Evolutionary conservation across 768 basidiomycete species (phyloP), one percentile per base, ranked within the genome.

Genomic region (Leccinum variicolor): DNA sequence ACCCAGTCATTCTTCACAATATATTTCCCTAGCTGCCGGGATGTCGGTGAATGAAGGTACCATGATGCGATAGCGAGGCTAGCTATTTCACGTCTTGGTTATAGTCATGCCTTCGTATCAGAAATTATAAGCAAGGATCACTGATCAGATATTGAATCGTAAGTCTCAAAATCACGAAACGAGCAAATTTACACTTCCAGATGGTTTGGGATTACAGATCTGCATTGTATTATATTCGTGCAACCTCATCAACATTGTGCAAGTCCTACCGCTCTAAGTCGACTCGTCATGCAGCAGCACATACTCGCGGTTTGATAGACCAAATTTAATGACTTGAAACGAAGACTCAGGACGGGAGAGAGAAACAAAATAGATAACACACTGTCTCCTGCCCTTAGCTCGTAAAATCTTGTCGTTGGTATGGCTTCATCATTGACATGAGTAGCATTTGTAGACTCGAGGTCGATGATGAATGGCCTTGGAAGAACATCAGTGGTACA

Each of bases 361-460:
- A 41, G 34, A 21, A 41, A 45, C 43, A 21, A 19, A 45, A 41
- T 6, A 58, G 9, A n/a, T 29, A 7, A 56, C 87, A 55, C 57
- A 94, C 93, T 87, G 72, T 96, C 94, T 25, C 84, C 80, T 19
- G 81, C 75, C 71, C 81, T 86, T 52, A 96, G 75, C 71, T 96
- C 94, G 68, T 88, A 95, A 71, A 85, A 99, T 58, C 96, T 79
- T 8, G 93, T 87, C 2, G 85, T 77, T 3, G 97, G 97, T 60
- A 98, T 89, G 50, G 80, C 74, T 65, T 88, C 83, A 60, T 87
- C 92, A 66, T 98, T 98, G 48, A 99, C 96, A 63, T 84, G 80
- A 0, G 97, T 98, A 2, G 91, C 87, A 69, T 99, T 99, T 3
- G 97, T 98, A n/a, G 94, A 97, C 64, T 99, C 95, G 9, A 99